phyloP scores from a whole-genome alignment of 306 rosid species.

The Phaseolus lunatus region DNA sequence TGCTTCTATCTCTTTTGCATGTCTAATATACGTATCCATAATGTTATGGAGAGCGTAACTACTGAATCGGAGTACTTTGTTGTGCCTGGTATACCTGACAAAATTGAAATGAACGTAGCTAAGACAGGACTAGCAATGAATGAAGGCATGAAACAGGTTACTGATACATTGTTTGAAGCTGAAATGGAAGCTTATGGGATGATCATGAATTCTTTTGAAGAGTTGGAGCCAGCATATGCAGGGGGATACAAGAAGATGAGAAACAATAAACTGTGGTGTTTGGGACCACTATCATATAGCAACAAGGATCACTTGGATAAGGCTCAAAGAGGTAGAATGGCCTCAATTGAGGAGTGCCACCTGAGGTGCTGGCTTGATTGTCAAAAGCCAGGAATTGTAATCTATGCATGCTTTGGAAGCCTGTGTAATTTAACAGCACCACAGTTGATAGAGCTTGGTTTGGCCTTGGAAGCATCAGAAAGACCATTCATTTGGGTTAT shows the following conservation, averaged over 20 bases:
- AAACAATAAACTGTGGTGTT: slow-evolving; percentile 61
- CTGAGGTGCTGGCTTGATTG: slow-evolving; percentile 61
- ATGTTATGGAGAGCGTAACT: slow-evolving; percentile 18
- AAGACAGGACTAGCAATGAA: slow-evolving; percentile 6
- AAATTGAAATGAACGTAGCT: slow-evolving; percentile 47
- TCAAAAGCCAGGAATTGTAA: slow-evolving; percentile 45
- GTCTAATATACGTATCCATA: neutral
- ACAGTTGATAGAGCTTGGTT: slow-evolving; percentile 55
- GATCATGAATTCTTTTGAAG: slow-evolving; percentile 65
- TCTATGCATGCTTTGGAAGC: slow-evolving; percentile 73
- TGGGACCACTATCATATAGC: slow-evolving; percentile 56
- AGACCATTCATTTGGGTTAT: slow-evolving; percentile 68
- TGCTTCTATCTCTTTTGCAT: slow-evolving; percentile 42
- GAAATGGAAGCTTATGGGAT: slow-evolving; percentile 53
- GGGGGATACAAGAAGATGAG: slow-evolving; percentile 51
- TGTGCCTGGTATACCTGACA: slow-evolving; percentile 57
- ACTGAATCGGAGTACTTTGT: slow-evolving; percentile 47
- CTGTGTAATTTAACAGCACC: slow-evolving; percentile 31
- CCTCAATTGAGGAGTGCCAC: slow-evolving; percentile 45
- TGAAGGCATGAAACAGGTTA: neutral
- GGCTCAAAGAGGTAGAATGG: slow-evolving; percentile 63
- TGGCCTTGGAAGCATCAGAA: slow-evolving; percentile 62
- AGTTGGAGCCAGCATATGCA: slow-evolving; percentile 59
- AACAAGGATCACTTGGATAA: slow-evolving; percentile 55
- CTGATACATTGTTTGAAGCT: slow-evolving; percentile 32